phyloP scores from a whole-genome alignment of 1,284 basidiomycete genomes.

The Ganoderma resinaceum region DNA sequence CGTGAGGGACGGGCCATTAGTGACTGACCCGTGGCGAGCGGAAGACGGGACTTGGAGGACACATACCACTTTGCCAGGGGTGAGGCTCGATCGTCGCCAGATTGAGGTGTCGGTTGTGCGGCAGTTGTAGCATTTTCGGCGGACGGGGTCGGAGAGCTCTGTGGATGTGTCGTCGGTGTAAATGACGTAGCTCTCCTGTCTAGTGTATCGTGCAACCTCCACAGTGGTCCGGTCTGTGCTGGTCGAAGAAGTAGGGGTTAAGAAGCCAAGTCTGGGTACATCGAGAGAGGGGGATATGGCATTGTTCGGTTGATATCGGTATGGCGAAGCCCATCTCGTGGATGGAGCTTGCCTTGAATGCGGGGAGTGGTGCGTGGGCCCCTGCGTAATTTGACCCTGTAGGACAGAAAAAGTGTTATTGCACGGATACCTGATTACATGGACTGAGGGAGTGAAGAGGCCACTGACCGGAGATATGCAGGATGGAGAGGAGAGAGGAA shows the following conservation, averaged over 20 bases:
- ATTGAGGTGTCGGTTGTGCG: slow-evolving; percentile 85
- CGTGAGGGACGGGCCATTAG: background rate
- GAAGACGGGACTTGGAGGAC: slow-evolving; percentile 38
- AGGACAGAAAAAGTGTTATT: slow-evolving; percentile 28
- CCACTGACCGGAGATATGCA: slow-evolving; percentile 39
- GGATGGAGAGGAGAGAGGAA: too few relatives aligned
- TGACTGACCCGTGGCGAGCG: background rate
- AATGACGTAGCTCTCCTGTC: slow-evolving; percentile 41
- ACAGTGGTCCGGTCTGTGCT: slow-evolving; percentile 38
- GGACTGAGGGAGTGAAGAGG: slow-evolving; percentile 28
- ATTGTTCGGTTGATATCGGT: slow-evolving; percentile 42
- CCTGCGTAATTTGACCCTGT: slow-evolving; percentile 38
- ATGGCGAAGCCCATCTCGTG: slow-evolving; percentile 41
- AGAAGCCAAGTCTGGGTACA: slow-evolving; percentile 30
- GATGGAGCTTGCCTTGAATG: slow-evolving; percentile 40
- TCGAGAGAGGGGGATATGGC: slow-evolving; percentile 39
- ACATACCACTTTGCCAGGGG: slow-evolving; percentile 82
- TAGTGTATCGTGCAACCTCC: slow-evolving; percentile 43
- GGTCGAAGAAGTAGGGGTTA: slow-evolving; percentile 36
- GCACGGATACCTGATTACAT: slow-evolving; percentile 42
- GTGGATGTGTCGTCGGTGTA: slow-evolving; percentile 69
- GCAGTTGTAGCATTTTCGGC: slow-evolving; percentile 81
- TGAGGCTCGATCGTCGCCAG: slow-evolving; percentile 78
- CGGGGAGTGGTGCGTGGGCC: slow-evolving; percentile 45
- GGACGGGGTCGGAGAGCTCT: slow-evolving; percentile 77